Evolutionary conservation across 805 yeast species (phyloP).

Genomic region (Torulaspora franciscae): DNA sequence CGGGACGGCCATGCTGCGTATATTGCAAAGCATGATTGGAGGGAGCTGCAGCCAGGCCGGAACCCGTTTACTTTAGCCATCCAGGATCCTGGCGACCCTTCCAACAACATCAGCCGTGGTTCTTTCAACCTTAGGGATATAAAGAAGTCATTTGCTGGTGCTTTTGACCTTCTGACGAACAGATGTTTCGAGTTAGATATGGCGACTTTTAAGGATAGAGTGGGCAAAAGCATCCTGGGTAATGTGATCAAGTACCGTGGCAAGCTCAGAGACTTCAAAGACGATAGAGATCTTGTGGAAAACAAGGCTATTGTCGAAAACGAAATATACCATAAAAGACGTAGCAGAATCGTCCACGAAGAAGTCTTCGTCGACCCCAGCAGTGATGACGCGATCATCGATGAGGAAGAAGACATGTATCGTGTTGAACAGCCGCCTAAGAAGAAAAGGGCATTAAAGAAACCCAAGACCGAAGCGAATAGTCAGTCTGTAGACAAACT

Average conservation of each 20-base stretch:
- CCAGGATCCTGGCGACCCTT: slow-evolving; percentile 81
- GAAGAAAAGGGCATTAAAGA: slow-evolving; percentile 15
- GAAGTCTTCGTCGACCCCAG: slow-evolving; percentile 23
- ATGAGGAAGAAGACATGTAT: slow-evolving; percentile 23
- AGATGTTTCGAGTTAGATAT: slow-evolving; percentile 68
- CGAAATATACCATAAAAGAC: slow-evolving; percentile 29
- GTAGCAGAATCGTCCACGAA: slow-evolving; percentile 21
- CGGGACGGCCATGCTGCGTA: slow-evolving; percentile 53
- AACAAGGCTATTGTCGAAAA: slow-evolving; percentile 51
- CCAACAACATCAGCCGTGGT: slow-evolving; percentile 79
- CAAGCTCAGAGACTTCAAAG: slow-evolving; percentile 67
- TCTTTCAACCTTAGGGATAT: slow-evolving; percentile 75
- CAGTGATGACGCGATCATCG: slow-evolving; percentile 26
- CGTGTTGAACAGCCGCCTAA: slow-evolving; percentile 17
- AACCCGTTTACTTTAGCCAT: slow-evolving; percentile 64
- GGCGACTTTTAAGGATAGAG: slow-evolving; percentile 59
- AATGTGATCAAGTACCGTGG: slow-evolving; percentile 74
- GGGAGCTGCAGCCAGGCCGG: slow-evolving; percentile 37
- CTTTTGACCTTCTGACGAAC: slow-evolving; percentile 68
- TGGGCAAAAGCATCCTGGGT: slow-evolving; percentile 72
- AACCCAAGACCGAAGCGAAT: neutral
- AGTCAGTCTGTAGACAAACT: slow-evolving; percentile 17
- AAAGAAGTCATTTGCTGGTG: slow-evolving; percentile 83
- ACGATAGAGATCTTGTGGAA: slow-evolving; percentile 58
- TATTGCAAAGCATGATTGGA: slow-evolving; percentile 52